phyloP scores from a whole-genome alignment of 257 asterid genomes.

The Buddleja alternifolia region DNA sequence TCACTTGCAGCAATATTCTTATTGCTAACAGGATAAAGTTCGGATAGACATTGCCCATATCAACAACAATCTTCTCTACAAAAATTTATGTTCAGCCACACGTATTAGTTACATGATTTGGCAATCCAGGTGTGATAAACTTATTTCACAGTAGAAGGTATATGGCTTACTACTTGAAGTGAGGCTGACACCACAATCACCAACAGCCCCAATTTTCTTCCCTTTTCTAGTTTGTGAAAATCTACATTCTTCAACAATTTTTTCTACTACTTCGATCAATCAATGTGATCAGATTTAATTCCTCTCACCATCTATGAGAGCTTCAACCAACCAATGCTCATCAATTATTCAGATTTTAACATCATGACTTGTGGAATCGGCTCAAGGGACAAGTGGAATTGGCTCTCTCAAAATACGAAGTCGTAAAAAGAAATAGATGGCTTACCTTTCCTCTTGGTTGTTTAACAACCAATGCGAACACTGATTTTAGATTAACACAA shows the following conservation, averaged over 20 bases:
- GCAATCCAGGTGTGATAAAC: background rate
- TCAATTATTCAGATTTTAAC: background rate
- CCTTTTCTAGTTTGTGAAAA: background rate
- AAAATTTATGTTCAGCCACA: background rate
- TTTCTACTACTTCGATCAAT: background rate
- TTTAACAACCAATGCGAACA: background rate
- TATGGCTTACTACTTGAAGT: background rate
- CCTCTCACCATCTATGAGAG: background rate
- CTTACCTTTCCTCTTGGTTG: background rate
- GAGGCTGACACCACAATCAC: background rate
- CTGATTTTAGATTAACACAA: background rate
- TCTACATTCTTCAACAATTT: background rate
- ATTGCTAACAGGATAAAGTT: background rate
- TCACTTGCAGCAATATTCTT: background rate
- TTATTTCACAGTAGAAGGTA: background rate
- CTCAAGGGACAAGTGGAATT: background rate
- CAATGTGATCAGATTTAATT: background rate
- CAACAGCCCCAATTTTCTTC: background rate
- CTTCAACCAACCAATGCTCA: background rate
- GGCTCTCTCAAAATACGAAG: background rate
- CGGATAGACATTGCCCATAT: background rate
- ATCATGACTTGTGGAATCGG: no score
- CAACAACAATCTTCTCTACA: slow-evolving; percentile 7
- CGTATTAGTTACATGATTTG: background rate
- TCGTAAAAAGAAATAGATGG: background rate